Evolutionary conservation across 1,284 basidiomycete species (phyloP).

Genomic region (Leccinum solheimii): DNA sequence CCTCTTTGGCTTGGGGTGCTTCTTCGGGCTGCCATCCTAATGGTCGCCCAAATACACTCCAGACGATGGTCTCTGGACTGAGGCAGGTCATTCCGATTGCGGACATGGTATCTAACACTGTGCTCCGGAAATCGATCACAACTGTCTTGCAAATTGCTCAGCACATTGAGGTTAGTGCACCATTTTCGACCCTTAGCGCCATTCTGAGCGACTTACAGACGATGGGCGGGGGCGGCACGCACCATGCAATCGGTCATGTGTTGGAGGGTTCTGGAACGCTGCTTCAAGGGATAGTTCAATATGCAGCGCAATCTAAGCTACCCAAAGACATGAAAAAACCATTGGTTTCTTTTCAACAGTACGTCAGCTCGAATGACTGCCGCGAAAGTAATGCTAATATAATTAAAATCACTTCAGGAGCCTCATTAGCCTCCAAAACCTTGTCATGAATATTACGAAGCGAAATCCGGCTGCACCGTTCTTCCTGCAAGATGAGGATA

Average conservation of each 20-base stretch:
- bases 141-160: slow-evolving; percentile 14
- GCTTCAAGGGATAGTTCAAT: slow-evolving; percentile 14
- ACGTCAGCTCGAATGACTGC: not conserved
- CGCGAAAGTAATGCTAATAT: not conserved
- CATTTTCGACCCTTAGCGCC: not conserved
- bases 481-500: slow-evolving; percentile 17
- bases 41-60: slow-evolving; percentile 1
- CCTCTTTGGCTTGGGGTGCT: not conserved
- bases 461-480: slow-evolving; percentile 9
- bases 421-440: slow-evolving; percentile 8
- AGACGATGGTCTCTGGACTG: slow-evolving; percentile 12
- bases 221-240: slow-evolving; percentile 14
- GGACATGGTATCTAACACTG: slow-evolving; percentile 10
- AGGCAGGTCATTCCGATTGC: slow-evolving; percentile 11
- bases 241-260: slow-evolving; percentile 19
- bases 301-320: not conserved
- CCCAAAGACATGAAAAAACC: not conserved
- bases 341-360: not conserved
- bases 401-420: slow-evolving; percentile 7
- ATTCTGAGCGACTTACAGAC: slow-evolving; percentile 3
- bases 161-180: slow-evolving; percentile 12
- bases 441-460: slow-evolving; percentile 12
- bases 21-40: slow-evolving; percentile 5
- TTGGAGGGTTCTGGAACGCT: slow-evolving; percentile 20
- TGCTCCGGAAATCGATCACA: slow-evolving; percentile 14